Evolutionary conservation across 129 eudicot genomes (phyloP).

Genomic region (Calendula officinalis): DNA sequence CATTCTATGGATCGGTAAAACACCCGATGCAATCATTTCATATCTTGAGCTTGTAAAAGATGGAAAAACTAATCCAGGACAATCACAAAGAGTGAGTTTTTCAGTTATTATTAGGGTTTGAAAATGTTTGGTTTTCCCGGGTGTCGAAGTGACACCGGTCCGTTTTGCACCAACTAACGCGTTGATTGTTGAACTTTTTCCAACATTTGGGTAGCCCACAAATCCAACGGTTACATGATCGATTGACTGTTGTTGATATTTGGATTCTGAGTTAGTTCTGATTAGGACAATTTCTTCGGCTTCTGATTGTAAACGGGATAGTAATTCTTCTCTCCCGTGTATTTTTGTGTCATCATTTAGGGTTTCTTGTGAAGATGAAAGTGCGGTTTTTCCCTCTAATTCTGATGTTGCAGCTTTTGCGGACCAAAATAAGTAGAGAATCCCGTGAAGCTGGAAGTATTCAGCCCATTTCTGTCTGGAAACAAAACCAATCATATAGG

Average conservation of each 20-base stretch:
- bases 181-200: conserved; percentile 93
- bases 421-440: conserved; percentile 86
- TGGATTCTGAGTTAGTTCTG: conserved; percentile 33
- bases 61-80: conserved; percentile 93
- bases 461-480: conserved; percentile 83
- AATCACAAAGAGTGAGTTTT: conserved; percentile 79
- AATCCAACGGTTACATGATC: conserved; percentile 82
- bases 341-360: conserved; percentile 42
- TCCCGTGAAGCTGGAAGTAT: conserved; percentile 66
- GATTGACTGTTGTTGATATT: conserved; percentile 12
- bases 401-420: conserved; percentile 89
- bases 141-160: conserved; percentile 91
- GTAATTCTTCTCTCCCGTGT: conserved; percentile 68
- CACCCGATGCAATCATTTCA: conserved; percentile 94
- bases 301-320: conserved; percentile 80
- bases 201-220: conserved; percentile 94
- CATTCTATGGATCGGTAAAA: conserved; percentile 82
- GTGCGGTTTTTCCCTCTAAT: conserved; percentile 64
- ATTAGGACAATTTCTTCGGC: conserved; percentile 70
- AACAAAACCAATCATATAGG: too few species aligned
- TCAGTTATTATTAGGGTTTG: conserved; percentile 82
- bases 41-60: conserved; percentile 95
- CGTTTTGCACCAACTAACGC: conserved; percentile 86
- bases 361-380: conserved; percentile 11
- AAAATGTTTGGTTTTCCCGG: conserved; percentile 96